phyloP scores from a whole-genome alignment of 495 filamentous ascomycete species.

The Massariosphaeria phaeospora region DNA sequence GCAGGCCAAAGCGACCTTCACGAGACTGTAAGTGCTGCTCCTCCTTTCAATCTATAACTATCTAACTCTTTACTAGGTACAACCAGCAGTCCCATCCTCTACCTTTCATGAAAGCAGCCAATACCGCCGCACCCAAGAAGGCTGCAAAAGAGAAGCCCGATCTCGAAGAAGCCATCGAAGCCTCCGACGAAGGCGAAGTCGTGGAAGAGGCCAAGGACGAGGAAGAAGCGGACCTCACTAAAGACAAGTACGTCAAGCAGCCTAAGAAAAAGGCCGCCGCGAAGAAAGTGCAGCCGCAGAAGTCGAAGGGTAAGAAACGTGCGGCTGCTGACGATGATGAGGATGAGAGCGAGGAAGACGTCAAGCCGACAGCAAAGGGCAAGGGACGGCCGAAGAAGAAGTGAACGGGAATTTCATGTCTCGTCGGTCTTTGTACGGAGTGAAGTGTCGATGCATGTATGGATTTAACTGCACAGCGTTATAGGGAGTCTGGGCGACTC shows the following conservation, averaged over 20 bases:
- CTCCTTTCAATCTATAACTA: not conserved
- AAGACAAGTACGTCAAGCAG: slow-evolving; percentile 93
- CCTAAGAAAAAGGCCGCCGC: slow-evolving; percentile 56
- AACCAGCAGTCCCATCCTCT: slow-evolving; percentile 82
- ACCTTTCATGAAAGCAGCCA: slow-evolving; percentile 91
- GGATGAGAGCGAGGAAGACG: slow-evolving; percentile 38
- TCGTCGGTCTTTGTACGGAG: too few relatives aligned
- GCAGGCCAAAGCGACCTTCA: slow-evolving; percentile 84
- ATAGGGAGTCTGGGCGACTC: too few relatives aligned
- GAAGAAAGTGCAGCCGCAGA: slow-evolving; percentile 40
- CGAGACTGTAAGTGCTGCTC: slow-evolving; percentile 63
- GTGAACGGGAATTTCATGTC: not conserved
- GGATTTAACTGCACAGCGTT: too few relatives aligned
- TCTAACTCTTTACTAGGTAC: slow-evolving; percentile 53
- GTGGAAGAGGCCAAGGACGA: slow-evolving; percentile 57
- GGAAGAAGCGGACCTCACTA: slow-evolving; percentile 67
- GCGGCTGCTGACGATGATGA: slow-evolving; percentile 44
- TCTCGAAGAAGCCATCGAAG: slow-evolving; percentile 92
- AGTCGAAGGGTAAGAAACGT: slow-evolving; percentile 49
- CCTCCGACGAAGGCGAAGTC: slow-evolving; percentile 71
- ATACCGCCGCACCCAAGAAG: slow-evolving; percentile 61
- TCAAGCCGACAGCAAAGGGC: slow-evolving; percentile 29
- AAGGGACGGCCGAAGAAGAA: slow-evolving; percentile 22
- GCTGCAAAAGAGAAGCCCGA: slow-evolving; percentile 75
- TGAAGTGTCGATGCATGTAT: too few relatives aligned